Evolutionary conservation across 2,329 filamentous ascomycete species (phyloP).

Genomic region (Sclerotinia glacialis): DNA sequence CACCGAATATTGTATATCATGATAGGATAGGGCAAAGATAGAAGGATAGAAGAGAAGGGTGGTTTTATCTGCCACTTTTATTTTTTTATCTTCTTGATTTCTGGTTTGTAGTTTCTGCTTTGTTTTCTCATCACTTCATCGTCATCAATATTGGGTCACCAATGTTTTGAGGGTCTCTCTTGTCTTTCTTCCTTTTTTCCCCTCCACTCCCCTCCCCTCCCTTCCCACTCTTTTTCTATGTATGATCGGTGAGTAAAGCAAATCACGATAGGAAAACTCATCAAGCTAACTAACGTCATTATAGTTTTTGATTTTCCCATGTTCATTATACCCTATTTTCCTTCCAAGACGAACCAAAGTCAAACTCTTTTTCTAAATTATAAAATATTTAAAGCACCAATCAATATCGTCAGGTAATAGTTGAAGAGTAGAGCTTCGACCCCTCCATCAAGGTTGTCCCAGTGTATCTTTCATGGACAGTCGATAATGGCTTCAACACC

Average conservation of each 20-base stretch:
- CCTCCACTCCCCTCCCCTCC: background rate
- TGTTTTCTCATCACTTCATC: background rate
- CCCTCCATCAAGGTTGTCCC: background rate
- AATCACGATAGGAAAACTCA: background rate
- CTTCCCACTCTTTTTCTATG: background rate
- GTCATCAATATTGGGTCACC: background rate
- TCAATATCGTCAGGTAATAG: background rate
- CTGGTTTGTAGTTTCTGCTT: background rate
- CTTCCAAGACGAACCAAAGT: background rate
- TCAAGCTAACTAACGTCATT: slow-evolving; percentile 5
- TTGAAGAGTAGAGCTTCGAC: slow-evolving; percentile 15
- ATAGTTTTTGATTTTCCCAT: slow-evolving; percentile 15
- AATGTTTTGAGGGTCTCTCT: background rate
- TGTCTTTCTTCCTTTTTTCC: background rate
- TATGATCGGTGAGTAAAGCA: slow-evolving; percentile 1
- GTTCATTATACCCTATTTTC: slow-evolving; percentile 4
- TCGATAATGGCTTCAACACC: slow-evolving; percentile 41
- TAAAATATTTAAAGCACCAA: background rate
- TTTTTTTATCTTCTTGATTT: background rate
- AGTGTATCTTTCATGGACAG: slow-evolving; percentile 24
- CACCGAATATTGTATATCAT: slow-evolving; percentile 3
- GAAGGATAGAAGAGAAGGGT: background rate
- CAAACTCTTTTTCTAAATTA: background rate
- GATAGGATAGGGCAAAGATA: slow-evolving; percentile 17
- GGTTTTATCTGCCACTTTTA: background rate